Conservation (phyloP, 495 filamentous ascomycete species). For the Aspergillus biplanus region DNA sequence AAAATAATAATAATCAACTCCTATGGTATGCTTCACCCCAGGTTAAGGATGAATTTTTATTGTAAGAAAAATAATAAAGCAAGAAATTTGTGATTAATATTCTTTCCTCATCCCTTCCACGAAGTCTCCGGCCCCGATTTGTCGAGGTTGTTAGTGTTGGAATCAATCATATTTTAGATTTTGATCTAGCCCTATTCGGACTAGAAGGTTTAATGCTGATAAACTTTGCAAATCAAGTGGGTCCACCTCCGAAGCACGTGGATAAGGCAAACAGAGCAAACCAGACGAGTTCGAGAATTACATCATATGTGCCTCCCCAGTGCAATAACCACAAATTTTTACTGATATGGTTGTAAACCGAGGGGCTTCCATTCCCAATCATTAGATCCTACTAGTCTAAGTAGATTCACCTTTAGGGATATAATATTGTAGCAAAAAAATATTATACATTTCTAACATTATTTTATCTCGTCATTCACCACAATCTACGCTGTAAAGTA, state of each 20-base stretch:
- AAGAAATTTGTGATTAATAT: too few relatives aligned
- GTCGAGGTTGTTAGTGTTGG: slow-evolving; percentile 1
- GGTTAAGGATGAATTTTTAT: too few relatives aligned
- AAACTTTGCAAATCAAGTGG: slow-evolving; percentile 41
- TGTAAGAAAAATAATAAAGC: too few relatives aligned
- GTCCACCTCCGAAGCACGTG: slow-evolving; percentile 39
- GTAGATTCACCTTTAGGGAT: neutral
- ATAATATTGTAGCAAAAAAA: neutral
- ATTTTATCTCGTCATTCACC: neutral
- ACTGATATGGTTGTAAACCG: too few relatives aligned
- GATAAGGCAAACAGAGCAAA: slow-evolving; percentile 31
- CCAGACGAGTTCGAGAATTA: slow-evolving; percentile 24
- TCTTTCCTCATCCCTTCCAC: neutral
- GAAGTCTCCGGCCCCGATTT: slow-evolving; percentile 7
- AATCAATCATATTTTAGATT: slow-evolving; percentile 30
- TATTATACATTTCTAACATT: slow-evolving; percentile 3
- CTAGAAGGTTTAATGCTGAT: slow-evolving; percentile 27
- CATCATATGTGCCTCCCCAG: slow-evolving; percentile 19
- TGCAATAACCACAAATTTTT: neutral
- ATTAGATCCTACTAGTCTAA: too few relatives aligned
- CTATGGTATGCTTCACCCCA: too few relatives aligned
- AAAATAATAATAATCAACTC: too few relatives aligned
- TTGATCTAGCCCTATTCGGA: slow-evolving; percentile 28
- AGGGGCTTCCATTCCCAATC: too few relatives aligned
- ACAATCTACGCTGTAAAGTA: slow-evolving; percentile 71